A percentile compares a stretch with the other conserved stretches of the same genome.
Conservation (phyloP, 352 stramenopile species). For the Phytophthora macrochlamydospora region DNA sequence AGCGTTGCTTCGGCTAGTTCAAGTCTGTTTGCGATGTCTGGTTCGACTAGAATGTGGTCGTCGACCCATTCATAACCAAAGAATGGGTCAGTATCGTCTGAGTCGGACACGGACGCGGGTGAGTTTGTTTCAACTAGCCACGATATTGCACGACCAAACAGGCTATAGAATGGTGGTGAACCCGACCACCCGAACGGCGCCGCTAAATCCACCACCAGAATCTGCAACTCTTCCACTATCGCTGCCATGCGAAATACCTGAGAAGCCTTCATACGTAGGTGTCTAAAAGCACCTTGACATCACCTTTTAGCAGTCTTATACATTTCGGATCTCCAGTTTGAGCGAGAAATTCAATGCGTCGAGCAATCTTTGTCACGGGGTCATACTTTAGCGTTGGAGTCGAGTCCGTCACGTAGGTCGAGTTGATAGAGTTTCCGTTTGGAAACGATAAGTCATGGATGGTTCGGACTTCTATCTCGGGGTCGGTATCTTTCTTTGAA, state of each 20-base stretch:
- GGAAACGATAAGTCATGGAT: conserved; percentile 11
- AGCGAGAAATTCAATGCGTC: background rate
- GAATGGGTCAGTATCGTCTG: conserved; percentile 4
- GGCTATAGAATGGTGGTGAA: conserved; percentile 5
- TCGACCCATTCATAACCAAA: conserved; percentile 33
- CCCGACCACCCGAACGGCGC: conserved; percentile 12
- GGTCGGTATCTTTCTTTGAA: conserved; percentile 5
- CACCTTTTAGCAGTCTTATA: conserved; percentile 5
- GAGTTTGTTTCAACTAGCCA: conserved; percentile 6
- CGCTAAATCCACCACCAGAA: conserved; percentile 5
- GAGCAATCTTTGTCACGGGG: background rate
- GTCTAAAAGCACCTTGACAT: conserved; percentile 7
- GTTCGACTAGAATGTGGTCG: conserved; percentile 27
- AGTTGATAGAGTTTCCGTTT: conserved; percentile 2
- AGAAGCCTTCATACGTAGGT: background rate
- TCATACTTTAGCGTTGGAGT: background rate
- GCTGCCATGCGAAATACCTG: conserved; percentile 5
- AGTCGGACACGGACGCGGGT: conserved; percentile 1
- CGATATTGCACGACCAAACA: conserved; percentile 4
- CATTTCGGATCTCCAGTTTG: background rate
- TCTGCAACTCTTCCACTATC: background rate
- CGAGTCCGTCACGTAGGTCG: background rate
- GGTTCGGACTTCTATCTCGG: background rate
- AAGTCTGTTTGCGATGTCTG: background rate
- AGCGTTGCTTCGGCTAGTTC: background rate